These are phyloP conservation scores for Laetiporus sulphureus DNA, from an alignment of 1,284 basidiomycete species.

Conservation along the genomic window DNA sequence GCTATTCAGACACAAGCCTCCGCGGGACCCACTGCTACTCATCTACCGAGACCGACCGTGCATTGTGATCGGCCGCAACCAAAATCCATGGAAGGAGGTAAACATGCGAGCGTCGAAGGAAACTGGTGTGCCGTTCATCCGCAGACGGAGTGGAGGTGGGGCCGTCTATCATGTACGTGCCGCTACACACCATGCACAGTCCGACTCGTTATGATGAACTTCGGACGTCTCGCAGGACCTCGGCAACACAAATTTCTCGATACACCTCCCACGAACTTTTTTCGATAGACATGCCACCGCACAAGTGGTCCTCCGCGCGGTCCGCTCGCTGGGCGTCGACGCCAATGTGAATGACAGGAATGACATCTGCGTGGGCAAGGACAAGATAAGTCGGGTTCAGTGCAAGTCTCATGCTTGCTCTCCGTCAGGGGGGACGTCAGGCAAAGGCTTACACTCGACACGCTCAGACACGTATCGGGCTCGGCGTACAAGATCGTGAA, in stretches of 20 bases:
- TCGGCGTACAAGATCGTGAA: conserved; percentile 97
- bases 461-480: conserved; percentile 74
- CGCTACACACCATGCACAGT: background rate
- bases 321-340: conserved; percentile 67
- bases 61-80: conserved; percentile 93
- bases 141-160: conserved; percentile 92
- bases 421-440: conserved; percentile 12
- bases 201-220: background rate
- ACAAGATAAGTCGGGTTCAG: conserved; percentile 69
- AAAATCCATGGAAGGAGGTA: conserved; percentile 98
- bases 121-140: conserved; percentile 70
- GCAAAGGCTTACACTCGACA: background rate
- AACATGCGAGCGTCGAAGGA: conserved; percentile 54
- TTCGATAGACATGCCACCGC: conserved; percentile 85
- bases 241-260: conserved; percentile 97
- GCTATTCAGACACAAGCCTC: conserved; percentile 76
- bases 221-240: conserved; percentile 60
- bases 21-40: conserved; percentile 68
- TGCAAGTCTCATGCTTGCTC: conserved; percentile 3
- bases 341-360: conserved; percentile 87
- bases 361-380: conserved; percentile 77
- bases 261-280: conserved; percentile 76
- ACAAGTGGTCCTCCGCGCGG: conserved; percentile 71
- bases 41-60: conserved; percentile 89
- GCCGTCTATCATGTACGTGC: conserved; percentile 90